Conservation (phyloP, 2,329 filamentous ascomycete genomes). For the Diaporthe sp. region DNA sequence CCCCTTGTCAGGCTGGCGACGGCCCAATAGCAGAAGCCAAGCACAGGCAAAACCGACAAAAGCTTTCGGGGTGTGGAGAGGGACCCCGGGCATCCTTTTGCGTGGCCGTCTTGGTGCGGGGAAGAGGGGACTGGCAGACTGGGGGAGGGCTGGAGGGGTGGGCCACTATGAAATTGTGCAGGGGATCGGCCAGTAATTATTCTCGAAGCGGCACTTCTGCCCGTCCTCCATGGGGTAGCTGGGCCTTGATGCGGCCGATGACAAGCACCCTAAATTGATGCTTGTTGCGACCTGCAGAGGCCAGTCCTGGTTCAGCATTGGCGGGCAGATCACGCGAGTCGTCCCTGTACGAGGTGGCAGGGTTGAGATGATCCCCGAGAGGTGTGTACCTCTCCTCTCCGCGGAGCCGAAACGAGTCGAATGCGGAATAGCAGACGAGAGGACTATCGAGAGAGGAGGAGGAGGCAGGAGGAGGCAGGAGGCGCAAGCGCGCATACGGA, state of each 20-base stretch:
- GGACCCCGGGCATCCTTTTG: neutral
- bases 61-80: slow-evolving; percentile 15
- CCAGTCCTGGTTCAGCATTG: neutral
- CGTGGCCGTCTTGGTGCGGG: neutral
- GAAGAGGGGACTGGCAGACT: neutral
- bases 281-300: slow-evolving; percentile 16
- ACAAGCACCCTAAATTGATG: slow-evolving; percentile 29
- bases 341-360: neutral
- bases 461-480: neutral
- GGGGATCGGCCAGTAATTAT: slow-evolving; percentile 22
- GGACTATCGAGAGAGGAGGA: neutral
- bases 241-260: slow-evolving; percentile 10
- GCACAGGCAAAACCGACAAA: slow-evolving; percentile 16
- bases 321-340: slow-evolving; percentile 6
- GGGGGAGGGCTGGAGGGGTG: neutral
- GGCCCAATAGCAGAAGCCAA: slow-evolving; percentile 22
- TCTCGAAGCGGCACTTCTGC: slow-evolving; percentile 17
- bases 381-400: neutral
- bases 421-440: neutral
- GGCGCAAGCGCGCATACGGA: neutral
- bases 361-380: neutral
- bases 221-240: neutral
- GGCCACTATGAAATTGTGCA: neutral
- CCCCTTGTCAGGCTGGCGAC: neutral
- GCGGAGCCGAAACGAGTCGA: neutral